These are phyloP conservation scores for Trapa bicornis DNA, from an alignment of 345 rosid species.

Conservation along the genomic window DNA sequence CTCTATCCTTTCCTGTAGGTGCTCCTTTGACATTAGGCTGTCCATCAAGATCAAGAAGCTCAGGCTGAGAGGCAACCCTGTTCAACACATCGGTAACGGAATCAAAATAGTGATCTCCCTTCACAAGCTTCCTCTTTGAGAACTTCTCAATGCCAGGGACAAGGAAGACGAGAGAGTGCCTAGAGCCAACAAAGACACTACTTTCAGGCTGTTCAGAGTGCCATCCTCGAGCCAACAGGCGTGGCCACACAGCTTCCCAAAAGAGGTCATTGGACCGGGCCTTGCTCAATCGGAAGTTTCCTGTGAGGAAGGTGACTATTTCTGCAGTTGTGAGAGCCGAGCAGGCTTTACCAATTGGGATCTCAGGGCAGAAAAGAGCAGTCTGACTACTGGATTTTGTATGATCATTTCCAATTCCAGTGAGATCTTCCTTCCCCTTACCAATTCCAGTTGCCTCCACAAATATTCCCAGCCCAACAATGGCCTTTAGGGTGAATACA, in stretches of 20 bases:
- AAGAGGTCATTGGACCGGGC: constrained; percentile 66
- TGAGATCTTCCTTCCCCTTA: constrained; percentile 49
- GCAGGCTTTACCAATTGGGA: constrained; percentile 53
- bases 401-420: constrained; percentile 42
- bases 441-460: constrained; percentile 44
- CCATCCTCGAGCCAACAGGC: constrained; percentile 82
- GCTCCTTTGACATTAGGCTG: constrained; percentile 5
- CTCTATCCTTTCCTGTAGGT: background rate
- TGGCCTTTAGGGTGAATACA: constrained; percentile 44
- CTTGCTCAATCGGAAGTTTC: constrained; percentile 67
- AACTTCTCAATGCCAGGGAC: constrained; percentile 62
- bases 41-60: constrained; percentile 39
- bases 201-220: constrained; percentile 68
- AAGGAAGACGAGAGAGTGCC: constrained; percentile 58
- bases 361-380: constrained; percentile 28
- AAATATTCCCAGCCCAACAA: constrained; percentile 28
- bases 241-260: constrained; percentile 98
- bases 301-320: constrained; percentile 50
- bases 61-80: constrained; percentile 37
- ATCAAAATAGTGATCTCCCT: constrained; percentile 68
- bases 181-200: constrained; percentile 20
- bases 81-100: constrained; percentile 44
- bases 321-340: constrained; percentile 40
- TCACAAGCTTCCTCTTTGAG: constrained; percentile 60
- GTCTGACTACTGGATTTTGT: constrained; percentile 27